Conservation (phyloP, 108 stramenopile genomes). For the Schizochytrium sp. region DNA sequence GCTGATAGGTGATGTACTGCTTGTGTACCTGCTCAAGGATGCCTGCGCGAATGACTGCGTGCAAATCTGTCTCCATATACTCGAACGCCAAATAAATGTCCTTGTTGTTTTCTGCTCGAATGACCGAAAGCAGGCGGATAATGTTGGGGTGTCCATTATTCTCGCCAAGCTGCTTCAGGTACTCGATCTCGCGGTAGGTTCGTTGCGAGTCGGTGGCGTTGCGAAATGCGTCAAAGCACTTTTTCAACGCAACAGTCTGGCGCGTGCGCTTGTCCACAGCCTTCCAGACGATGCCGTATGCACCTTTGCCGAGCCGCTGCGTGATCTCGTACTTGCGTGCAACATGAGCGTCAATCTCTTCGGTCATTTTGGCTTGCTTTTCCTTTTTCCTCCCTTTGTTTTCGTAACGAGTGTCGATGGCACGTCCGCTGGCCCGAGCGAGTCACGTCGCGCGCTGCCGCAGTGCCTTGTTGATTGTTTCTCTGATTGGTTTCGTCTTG, state of each 20-base stretch:
- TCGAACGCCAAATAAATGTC: conserved; percentile 78
- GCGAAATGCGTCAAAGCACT: conserved; percentile 76
- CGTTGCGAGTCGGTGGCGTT: conserved; percentile 68
- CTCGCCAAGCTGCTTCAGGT: conserved; percentile 45
- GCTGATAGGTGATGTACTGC: conserved; percentile 68
- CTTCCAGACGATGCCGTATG: conserved; percentile 71
- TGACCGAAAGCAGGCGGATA: conserved; percentile 59
- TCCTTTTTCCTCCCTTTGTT: too few species aligned
- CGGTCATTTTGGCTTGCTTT: conserved; percentile 28
- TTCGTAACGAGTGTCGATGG: neutral
- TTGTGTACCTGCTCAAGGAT: conserved; percentile 68
- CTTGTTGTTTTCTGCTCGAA: conserved; percentile 66
- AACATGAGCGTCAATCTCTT: conserved; percentile 53
- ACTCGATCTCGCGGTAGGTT: conserved; percentile 73
- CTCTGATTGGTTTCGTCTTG: too few species aligned
- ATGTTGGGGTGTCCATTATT: conserved; percentile 69
- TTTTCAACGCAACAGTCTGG: conserved; percentile 63
- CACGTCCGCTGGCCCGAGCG: neutral
- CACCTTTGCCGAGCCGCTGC: conserved; percentile 54
- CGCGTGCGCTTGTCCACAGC: conserved; percentile 57
- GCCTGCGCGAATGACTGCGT: conserved; percentile 68
- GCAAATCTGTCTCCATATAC: conserved; percentile 70
- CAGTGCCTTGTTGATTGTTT: neutral
- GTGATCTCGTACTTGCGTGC: conserved; percentile 50
- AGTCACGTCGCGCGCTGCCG: neutral